Conservation (phyloP, 2,329 filamentous ascomycete genomes). For the Colletotrichum melonis region DNA sequence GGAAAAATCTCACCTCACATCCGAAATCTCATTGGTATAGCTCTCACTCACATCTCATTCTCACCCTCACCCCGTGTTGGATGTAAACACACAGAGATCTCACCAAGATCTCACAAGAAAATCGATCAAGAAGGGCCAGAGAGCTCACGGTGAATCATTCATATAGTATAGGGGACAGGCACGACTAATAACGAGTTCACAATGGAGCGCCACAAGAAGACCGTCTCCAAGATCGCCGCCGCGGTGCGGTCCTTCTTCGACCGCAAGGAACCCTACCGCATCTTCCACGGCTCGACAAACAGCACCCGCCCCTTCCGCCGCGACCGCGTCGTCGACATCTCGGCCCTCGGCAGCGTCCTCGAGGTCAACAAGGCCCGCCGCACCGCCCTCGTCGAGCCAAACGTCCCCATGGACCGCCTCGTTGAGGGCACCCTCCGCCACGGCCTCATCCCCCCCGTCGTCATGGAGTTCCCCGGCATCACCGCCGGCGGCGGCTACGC, state of each 20-base stretch:
- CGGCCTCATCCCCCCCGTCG: constrained; percentile 75
- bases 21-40: background rate
- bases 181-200: background rate
- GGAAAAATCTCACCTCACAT: constrained; percentile 2
- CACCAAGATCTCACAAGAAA: background rate
- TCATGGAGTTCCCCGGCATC: constrained; percentile 83
- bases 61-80: background rate
- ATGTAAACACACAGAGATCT: background rate
- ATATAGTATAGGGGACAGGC: background rate
- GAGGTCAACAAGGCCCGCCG: constrained; percentile 65
- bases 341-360: constrained; percentile 71
- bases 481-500: constrained; percentile 79
- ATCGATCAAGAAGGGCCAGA: background rate
- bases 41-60: background rate
- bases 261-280: constrained; percentile 71
- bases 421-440: constrained; percentile 74
- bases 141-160: background rate
- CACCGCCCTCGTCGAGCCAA: constrained; percentile 78
- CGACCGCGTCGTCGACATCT: constrained; percentile 71
- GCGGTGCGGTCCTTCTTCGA: constrained; percentile 61
- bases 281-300: constrained; percentile 83
- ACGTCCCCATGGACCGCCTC: constrained; percentile 79
- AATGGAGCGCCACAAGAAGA: constrained; percentile 64
- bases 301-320: constrained; percentile 69
- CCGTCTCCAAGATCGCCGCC: constrained; percentile 59